phyloP scores from a whole-genome alignment of 2,329 filamentous ascomycete species.

The Blastomyces silverae region DNA sequence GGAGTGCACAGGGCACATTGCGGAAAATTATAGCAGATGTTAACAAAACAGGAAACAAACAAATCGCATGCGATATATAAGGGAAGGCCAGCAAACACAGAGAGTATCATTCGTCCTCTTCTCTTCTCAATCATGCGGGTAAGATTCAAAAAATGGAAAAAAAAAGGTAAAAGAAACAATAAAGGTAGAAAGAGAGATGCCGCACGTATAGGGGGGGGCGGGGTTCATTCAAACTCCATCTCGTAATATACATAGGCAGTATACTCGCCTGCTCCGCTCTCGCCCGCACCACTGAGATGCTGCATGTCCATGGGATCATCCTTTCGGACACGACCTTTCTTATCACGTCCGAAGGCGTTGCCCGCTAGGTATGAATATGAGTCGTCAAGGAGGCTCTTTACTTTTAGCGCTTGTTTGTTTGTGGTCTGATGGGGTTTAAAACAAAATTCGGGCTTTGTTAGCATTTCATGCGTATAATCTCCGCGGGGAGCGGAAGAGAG shows the following conservation, averaged over 20 bases:
- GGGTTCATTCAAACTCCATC: constrained; percentile 61
- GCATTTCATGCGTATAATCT: not conserved
- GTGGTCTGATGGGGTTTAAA: constrained; percentile 75
- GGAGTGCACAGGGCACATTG: not conserved
- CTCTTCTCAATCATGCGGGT: not conserved
- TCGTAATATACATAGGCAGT: constrained; percentile 97
- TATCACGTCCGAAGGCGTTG: constrained; percentile 88
- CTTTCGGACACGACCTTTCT: constrained; percentile 84
- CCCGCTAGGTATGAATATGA: constrained; percentile 88
- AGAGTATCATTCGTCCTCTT: not conserved
- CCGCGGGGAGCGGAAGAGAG: not conserved
- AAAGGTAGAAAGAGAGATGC: not conserved
- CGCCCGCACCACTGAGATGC: constrained; percentile 48
- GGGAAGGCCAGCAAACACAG: not conserved
- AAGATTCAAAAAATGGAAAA: not conserved
- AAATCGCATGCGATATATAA: not conserved
- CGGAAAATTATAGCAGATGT: not conserved
- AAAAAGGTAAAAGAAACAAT: not conserved
- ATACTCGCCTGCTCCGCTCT: constrained; percentile 66
- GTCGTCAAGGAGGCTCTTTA: constrained; percentile 69
- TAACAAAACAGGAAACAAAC: not conserved
- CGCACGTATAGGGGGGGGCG: too few species aligned
- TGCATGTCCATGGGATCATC: constrained; percentile 89
- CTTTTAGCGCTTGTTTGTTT: constrained; percentile 72
- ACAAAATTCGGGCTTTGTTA: too few species aligned